Percentiles rank a stretch among this genome's conserved stretches.
Conservation (phyloP, 2,329 filamentous ascomycete species). For the Macrophomina phaseolina region DNA sequence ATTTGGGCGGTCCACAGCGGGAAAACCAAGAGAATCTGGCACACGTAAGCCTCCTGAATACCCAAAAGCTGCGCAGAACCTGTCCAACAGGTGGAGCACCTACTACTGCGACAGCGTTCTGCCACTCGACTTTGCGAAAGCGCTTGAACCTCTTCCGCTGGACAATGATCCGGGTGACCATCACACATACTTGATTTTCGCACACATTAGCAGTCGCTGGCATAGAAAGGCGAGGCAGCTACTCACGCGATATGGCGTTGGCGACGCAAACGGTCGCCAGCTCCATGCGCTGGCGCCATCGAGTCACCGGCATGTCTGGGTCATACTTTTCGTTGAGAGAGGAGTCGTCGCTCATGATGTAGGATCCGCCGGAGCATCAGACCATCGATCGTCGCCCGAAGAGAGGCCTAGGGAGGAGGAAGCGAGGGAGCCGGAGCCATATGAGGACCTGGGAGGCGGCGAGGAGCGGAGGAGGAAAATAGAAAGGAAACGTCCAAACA, state of each 20-base stretch:
- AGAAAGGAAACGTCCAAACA: constrained; percentile 21
- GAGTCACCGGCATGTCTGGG: constrained; percentile 9
- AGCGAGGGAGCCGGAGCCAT: constrained; percentile 22
- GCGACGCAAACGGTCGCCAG: constrained; percentile 21
- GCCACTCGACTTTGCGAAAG: constrained; percentile 24
- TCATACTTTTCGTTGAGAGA: constrained; percentile 22
- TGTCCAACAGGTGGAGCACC: neutral
- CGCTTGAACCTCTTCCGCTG: constrained; percentile 27
- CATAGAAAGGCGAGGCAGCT: neutral
- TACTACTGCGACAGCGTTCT: constrained; percentile 13
- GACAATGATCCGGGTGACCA: constrained; percentile 19
- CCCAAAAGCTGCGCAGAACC: neutral
- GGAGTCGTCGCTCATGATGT: constrained; percentile 23
- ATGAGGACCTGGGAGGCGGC: constrained; percentile 10
- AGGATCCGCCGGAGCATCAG: constrained; percentile 1
- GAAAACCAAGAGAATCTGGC: constrained; percentile 21
- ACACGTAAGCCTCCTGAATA: neutral
- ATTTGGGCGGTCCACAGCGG: constrained; percentile 23
- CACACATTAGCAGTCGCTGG: neutral
- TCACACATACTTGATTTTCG: constrained; percentile 2
- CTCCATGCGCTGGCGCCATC: constrained; percentile 26
- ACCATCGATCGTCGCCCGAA: constrained; percentile 15
- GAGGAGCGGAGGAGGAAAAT: constrained; percentile 5
- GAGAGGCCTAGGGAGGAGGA: neutral
- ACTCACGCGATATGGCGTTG: constrained; percentile 23